These are phyloP conservation scores for Adansonia rubrostipa DNA, from an alignment of 441 rosid species.

Conservation along the genomic window DNA sequence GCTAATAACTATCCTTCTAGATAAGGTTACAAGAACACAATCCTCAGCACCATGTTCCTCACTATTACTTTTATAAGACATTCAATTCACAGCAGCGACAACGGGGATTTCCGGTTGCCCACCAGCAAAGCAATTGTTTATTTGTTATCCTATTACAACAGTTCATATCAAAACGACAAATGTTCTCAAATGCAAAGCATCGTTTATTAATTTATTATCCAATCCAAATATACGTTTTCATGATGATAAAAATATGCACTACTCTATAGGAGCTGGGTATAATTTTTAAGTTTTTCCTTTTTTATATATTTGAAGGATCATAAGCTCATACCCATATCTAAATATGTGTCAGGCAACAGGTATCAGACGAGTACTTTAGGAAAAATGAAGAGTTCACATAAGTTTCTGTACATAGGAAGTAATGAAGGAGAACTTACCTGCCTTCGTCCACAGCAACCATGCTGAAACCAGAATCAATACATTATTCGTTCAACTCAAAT, in stretches of 20 bases:
- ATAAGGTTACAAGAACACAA: neutral
- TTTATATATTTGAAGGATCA: too few species aligned
- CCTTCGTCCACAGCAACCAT: neutral
- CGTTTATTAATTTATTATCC: neutral
- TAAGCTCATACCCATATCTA: too few species aligned
- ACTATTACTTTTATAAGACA: neutral
- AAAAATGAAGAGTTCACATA: too few species aligned
- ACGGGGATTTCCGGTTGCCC: neutral
- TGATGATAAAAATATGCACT: neutral
- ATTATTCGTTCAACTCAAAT: neutral
- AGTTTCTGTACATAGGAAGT: neutral
- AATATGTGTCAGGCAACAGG: too few species aligned
- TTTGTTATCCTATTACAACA: neutral
- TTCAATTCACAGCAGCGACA: conserved; percentile 3
- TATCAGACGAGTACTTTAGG: too few species aligned
- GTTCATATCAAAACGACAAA: neutral
- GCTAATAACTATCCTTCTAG: neutral
- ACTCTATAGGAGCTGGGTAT: neutral
- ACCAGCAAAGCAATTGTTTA: neutral
- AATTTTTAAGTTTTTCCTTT: neutral
- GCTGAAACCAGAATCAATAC: neutral
- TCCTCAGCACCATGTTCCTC: neutral
- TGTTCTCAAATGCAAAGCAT: neutral
- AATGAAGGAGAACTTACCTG: conserved; percentile 8
- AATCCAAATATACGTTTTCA: neutral